Base-by-base conservation (phyloP, 768 basidiomycete genomes). In the Lactifluus pinguis region DNA sequence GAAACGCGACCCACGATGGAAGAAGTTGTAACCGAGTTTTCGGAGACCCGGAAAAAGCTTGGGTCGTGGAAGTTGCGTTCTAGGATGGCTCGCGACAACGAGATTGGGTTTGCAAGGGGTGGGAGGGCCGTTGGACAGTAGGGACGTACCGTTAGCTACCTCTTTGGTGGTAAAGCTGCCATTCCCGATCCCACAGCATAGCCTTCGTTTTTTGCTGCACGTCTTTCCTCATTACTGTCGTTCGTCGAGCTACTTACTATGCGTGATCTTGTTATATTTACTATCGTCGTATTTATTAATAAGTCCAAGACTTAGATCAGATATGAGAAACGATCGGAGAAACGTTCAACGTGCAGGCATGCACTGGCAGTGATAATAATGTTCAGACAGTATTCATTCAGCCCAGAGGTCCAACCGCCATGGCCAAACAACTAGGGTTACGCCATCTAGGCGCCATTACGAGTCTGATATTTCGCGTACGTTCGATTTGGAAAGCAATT, bases 51-150 rank as follows among this genome's bases (percentile, higher is more conserved):
- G 4, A 19, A 25, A 4, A 25, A 32, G 1, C 59, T 73, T 1
- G 57, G 65, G n/a, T 48, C 29, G 5, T 69, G 70, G 69, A 70
- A 67, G 51, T 64, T 73, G 5, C 73, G 76, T 0, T 69, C 72
- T 1, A 70, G 77, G 1, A 61, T 73, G 4, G 60, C 64, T 13
- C 61, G 55, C 15, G 25, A 34, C 1, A 29, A 42, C 4, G 60
- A 64, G 51, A 0, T 55, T 3, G 45, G 47, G 47, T 32, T 42
- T 9, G 25, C 42, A 6, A 21, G 17, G 0, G n/a, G 8, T 14
- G 52, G 30, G 25, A 44, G 34, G 15, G 11, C 49, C 0, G 49
- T 36, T 13, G 7, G n/a, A 1, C 54, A 55, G 39, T 52, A 19
- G 49, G 56, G 36, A 19, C 32, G 49, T 9, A 54, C 53, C 5